Base-by-base conservation (phyloP, 1,284 basidiomycete genomes). In the Cryptococcus amylolentus region DNA sequence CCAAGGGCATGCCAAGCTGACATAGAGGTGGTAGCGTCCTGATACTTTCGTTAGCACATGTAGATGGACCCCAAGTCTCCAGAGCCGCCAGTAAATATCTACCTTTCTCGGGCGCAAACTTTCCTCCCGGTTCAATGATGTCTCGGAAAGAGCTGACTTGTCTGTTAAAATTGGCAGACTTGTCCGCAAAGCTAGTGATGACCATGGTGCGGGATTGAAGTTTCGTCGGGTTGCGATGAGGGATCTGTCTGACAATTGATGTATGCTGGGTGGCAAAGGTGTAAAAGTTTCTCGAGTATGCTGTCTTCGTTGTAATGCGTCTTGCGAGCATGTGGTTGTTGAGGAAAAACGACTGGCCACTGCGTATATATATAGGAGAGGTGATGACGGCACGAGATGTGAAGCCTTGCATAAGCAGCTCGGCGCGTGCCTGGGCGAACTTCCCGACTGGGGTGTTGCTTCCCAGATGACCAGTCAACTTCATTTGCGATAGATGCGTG, bases 1-100 rank as follows among this genome's bases (percentile, higher is more conserved):
- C 94, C 95, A 98, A 5, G 94, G 82, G 65, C 82, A 80, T 57
- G 91, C 90, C 85, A 77, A 87, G 5, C 86, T 88, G 55, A 93
- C 88, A 66, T 90, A 93, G 68, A 94, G 88, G 68, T 90, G 89
- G 75, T 96, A 96, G 49, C 92, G 85, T 54, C 83, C 90, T 90
- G 49, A 14, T n/a, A 5, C 26, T 26, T 13, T 13, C 31, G 18
- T 37, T 14, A 53, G 54, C 28, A 31, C n/a, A 7, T 6, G 5
- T 35, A 35, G 31, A 35, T 35, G 31, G 31, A 35, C 20, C 42
- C 26, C 41, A 23, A 7, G 47, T 28, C 39, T 6, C 16, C 40
- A 9, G 23, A 12, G 10, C 26, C 39, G 27, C 45, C 7, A 14
- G 18, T n/a, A 10, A 42, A 35, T 41, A 39, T 81, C 64, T 64